A percentile compares a stretch with the other conserved stretches of the same genome.
Conservation (phyloP, 768 basidiomycete genomes). For the Phylloporus scabripes region DNA sequence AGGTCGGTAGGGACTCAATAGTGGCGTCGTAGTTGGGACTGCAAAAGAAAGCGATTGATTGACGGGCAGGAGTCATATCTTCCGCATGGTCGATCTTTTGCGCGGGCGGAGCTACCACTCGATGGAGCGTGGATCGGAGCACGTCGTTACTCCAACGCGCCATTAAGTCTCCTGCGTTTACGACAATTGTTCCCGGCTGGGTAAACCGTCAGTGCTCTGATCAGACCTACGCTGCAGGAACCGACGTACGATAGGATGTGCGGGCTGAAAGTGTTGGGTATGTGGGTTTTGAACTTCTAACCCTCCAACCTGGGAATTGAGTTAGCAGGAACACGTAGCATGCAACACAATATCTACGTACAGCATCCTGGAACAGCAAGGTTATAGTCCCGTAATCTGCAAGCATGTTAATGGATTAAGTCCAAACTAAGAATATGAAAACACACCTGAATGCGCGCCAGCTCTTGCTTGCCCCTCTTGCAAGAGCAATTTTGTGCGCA, state of each 20-base stretch:
- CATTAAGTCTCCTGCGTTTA: conserved; percentile 78
- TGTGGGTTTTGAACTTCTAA: conserved; percentile 79
- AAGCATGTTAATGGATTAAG: neutral
- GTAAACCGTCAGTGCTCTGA: conserved; percentile 3
- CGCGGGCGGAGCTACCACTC: conserved; percentile 69
- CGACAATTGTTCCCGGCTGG: conserved; percentile 74
- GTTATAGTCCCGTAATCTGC: conserved; percentile 79
- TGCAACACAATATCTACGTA: conserved; percentile 24
- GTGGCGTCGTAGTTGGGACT: conserved; percentile 68
- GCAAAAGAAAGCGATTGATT: conserved; percentile 86
- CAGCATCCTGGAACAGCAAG: conserved; percentile 72
- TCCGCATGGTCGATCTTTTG: conserved; percentile 44
- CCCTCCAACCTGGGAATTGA: conserved; percentile 57
- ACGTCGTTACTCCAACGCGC: conserved; percentile 82
- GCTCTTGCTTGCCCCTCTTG: conserved; percentile 72
- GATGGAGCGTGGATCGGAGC: conserved; percentile 74
- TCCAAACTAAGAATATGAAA: neutral
- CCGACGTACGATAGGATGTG: conserved; percentile 65
- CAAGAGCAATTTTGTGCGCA: conserved; percentile 51
- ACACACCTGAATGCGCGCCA: conserved; percentile 70
- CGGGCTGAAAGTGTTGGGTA: conserved; percentile 65
- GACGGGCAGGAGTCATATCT: conserved; percentile 57
- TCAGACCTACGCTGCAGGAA: neutral
- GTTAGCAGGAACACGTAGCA: neutral
- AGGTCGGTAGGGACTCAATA: conserved; percentile 69